These are phyloP conservation scores for Astrothelium macrocarpum DNA, from an alignment of 495 filamentous ascomycete genomes.

Conservation along the genomic window DNA sequence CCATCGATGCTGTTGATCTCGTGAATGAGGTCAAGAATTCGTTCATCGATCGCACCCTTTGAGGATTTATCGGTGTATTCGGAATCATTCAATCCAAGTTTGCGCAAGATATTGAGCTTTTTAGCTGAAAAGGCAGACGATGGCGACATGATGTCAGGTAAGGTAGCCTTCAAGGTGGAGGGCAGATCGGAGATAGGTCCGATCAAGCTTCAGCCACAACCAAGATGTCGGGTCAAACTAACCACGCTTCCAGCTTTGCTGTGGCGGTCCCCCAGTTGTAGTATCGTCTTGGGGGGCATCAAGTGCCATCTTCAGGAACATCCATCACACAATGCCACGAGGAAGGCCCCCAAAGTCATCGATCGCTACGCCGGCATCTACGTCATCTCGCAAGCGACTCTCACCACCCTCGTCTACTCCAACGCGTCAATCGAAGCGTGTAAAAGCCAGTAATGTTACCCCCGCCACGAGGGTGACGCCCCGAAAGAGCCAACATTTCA, in stretches of 20 bases:
- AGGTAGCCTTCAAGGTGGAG: neutral
- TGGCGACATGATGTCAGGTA: neutral
- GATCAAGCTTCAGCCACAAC: conserved; percentile 3
- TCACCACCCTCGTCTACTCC: conserved; percentile 21
- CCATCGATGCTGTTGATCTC: conserved; percentile 64
- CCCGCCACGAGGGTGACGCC: conserved; percentile 37
- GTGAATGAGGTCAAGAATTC: conserved; percentile 62
- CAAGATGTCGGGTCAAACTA: neutral
- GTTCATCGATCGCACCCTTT: conserved; percentile 73
- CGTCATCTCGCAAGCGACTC: conserved; percentile 25
- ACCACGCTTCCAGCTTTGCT: neutral
- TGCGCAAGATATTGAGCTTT: conserved; percentile 56
- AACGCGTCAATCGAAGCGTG: conserved; percentile 37
- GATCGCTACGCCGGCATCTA: neutral
- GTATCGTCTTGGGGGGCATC: neutral
- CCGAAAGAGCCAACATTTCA: conserved; percentile 51
- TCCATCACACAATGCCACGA: neutral
- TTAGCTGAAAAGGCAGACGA: conserved; percentile 41
- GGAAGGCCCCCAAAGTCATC: neutral
- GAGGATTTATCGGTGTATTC: conserved; percentile 72
- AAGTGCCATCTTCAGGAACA: neutral
- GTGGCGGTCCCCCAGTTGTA: neutral
- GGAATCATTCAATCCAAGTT: conserved; percentile 51
- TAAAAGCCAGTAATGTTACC: conserved; percentile 30
- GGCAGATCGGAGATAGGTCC: conserved; percentile 1